These are phyloP conservation scores for Cutaneotrichosporon mucoides DNA, from an alignment of 1,284 basidiomycete genomes.

Conservation along the genomic window DNA sequence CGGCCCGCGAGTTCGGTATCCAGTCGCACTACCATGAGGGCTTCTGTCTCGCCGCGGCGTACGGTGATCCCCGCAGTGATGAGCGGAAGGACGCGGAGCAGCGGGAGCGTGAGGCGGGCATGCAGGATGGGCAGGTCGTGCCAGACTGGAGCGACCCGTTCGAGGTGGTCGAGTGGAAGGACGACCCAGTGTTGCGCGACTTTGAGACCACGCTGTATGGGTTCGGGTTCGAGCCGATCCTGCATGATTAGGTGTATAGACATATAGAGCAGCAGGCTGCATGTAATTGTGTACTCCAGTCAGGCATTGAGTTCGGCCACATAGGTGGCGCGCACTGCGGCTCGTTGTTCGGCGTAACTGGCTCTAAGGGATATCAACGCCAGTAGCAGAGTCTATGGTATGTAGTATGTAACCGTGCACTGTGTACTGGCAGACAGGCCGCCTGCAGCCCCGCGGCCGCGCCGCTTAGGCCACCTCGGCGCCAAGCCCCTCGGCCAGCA, in stretches of 20 bases:
- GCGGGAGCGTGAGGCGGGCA: not conserved
- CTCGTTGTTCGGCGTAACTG: no score
- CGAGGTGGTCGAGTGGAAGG: slow-evolving; percentile 44
- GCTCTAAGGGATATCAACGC: no score
- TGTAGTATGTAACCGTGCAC: no score
- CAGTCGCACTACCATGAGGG: slow-evolving; percentile 10
- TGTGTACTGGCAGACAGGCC: no score
- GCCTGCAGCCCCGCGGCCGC: no score
- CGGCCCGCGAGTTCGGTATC: slow-evolving; percentile 45
- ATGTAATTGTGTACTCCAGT: no score
- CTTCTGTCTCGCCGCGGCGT: not conserved
- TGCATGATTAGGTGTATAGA: no score
- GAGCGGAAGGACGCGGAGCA: slow-evolving; percentile 7
- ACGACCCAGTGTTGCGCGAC: slow-evolving; percentile 33
- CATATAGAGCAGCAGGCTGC: no score
- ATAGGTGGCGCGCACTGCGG: no score
- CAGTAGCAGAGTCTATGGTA: no score
- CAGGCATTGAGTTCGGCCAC: no score
- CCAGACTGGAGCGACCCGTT: slow-evolving; percentile 42
- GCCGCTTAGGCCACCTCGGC: slow-evolving; percentile 33
- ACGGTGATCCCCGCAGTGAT: slow-evolving; percentile 1
- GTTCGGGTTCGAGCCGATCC: no score
- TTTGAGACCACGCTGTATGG: slow-evolving; percentile 47
- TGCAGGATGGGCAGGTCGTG: slow-evolving; percentile 10
- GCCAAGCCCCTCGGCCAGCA: slow-evolving; percentile 58